Base-by-base conservation (phyloP, 768 basidiomycete species). In the Pulveroboletus sp. region DNA sequence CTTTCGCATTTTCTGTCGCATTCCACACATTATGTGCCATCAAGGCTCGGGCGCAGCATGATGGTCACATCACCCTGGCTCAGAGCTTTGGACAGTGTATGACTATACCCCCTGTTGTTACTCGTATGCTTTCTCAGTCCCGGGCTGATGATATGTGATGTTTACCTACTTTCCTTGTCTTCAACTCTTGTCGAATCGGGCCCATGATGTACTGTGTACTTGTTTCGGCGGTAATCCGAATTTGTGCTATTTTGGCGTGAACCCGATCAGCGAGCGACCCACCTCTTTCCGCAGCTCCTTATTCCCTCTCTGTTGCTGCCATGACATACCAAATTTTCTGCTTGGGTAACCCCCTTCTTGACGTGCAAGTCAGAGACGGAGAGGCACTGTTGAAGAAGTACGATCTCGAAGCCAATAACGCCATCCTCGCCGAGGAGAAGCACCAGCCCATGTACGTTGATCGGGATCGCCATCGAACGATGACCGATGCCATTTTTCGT, bases 261-360 rank as follows among this genome's bases (percentile, higher is more conserved):
- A 29, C 6, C 20, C n/a, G 41, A 43, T 47, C 47, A 8, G 35
- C 30, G 34, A 57, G 30, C 20, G 23, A 9, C 27, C 14, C 34
- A 4, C 47, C 46, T 43, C 53, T 46, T 48, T 49, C 41, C 50
- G 14, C 43, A 36, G 6, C 30, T 51, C 51, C 11, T 19, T 29
- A 12, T 45, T 22, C 43, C 26, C 49, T 17, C 35, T 43, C 42
- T 12, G 60, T 38, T 53, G n/a, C n/a, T n/a, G 75, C 78, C 75
- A 67, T 82, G 41, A 69, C 76, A 20, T 86, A 82, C 73, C 67
- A 76, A 37, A 72, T 97, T 39, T 92, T 97, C 73, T 90, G 85
- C 74, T 73, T 98, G 73, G 95, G 95, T 36, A 97, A 97, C 72
- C 95, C 95, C 60, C 78, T 98, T 65, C 86, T 98, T 43, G 94